A percentile compares a stretch with the other conserved stretches of the same genome.
Conservation (phyloP, 495 filamentous ascomycete species). For the Aspergillus olivimuriae region DNA sequence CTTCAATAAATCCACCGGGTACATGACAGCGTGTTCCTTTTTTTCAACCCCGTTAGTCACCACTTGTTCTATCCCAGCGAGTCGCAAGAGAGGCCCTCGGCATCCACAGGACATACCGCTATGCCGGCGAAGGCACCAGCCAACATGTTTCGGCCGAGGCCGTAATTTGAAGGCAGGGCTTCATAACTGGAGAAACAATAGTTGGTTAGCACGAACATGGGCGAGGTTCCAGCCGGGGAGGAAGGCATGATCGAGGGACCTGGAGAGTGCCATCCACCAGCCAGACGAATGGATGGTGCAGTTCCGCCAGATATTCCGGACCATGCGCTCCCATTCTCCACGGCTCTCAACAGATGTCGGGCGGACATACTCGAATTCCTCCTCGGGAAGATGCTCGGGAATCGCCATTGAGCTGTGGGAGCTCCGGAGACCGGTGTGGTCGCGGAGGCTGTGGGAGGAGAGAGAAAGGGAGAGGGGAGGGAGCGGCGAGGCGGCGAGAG, state of each 20-base stretch:
- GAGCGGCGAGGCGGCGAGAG: not conserved
- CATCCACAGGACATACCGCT: conserved; percentile 53
- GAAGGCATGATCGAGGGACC: not conserved
- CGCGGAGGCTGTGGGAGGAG: conserved; percentile 4
- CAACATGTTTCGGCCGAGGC: conserved; percentile 69
- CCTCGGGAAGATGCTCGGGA: conserved; percentile 30
- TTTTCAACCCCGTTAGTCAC: conserved; percentile 5
- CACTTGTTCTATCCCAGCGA: conserved; percentile 6
- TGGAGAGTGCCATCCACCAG: not conserved
- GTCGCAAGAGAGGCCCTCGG: not conserved
- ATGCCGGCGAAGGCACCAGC: conserved; percentile 97
- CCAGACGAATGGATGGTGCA: not conserved
- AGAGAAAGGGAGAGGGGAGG: conserved; percentile 3
- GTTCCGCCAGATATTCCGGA: not conserved
- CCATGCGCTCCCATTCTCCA: not conserved
- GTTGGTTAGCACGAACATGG: no score
- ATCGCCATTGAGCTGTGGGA: conserved; percentile 38
- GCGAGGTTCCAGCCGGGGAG: conserved; percentile 5
- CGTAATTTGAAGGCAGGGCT: conserved; percentile 63
- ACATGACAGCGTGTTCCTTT: conserved; percentile 91
- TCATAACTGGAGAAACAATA: conserved; percentile 56
- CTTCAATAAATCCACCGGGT: conserved; percentile 96
- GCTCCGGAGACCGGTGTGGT: conserved; percentile 32
- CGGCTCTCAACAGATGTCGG: not conserved
- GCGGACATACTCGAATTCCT: conserved; percentile 36